These are phyloP conservation scores for Solanum peruvianum DNA, from an alignment of 257 asterid genomes.

Conservation along the genomic window DNA sequence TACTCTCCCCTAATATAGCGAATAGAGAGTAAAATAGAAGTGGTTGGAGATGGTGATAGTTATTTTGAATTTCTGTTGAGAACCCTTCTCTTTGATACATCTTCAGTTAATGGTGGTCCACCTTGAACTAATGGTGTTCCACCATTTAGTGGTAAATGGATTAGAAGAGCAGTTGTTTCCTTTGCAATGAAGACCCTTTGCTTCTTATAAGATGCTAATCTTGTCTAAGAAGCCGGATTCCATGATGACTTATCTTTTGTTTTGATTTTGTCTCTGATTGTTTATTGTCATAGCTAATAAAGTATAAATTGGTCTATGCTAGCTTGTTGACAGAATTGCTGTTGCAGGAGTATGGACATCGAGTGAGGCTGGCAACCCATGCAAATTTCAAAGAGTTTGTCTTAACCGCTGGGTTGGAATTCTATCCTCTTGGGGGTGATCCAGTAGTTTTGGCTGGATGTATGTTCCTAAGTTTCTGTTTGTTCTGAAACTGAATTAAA, in stretches of 20 bases:
- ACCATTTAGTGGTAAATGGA: not conserved
- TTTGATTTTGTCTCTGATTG: not conserved
- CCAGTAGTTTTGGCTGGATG: conserved; percentile 96
- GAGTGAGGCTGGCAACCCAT: conserved; percentile 93
- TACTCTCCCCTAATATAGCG: not conserved
- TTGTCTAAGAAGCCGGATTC: not conserved
- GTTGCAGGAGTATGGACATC: conserved; percentile 95
- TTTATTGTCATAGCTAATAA: not conserved
- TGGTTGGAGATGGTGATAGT: not conserved
- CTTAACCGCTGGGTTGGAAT: conserved; percentile 88
- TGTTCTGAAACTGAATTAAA: not conserved
- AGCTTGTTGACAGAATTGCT: conserved; percentile 15
- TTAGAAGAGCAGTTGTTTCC: not conserved
- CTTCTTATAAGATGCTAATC: not conserved
- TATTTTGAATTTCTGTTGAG: not conserved
- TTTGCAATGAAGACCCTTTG: not conserved
- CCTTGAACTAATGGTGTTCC: not conserved
- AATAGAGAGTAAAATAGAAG: no score
- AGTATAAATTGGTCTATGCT: not conserved
- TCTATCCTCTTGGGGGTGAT: conserved; percentile 95
- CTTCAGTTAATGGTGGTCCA: not conserved
- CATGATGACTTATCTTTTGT: not conserved
- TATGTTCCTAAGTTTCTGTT: conserved; percentile 26
- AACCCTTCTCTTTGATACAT: not conserved
- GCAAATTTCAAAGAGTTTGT: conserved; percentile 95